A percentile compares a stretch with the other conserved stretches of the same genome.
phyloP scores from a whole-genome alignment of 306 rosid species.

The Medicago arabica region DNA sequence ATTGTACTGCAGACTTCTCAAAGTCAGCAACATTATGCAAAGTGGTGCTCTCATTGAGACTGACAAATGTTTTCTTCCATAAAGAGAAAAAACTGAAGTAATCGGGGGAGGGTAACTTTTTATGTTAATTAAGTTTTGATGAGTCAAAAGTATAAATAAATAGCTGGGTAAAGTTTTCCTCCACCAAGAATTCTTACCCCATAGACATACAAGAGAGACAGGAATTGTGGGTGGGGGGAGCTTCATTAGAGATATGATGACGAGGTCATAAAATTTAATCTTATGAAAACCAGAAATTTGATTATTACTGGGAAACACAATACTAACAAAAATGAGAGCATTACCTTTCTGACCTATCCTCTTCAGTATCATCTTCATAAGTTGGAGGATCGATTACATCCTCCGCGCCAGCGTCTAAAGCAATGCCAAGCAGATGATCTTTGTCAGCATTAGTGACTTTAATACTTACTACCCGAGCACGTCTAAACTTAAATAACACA shows the following conservation, averaged over 20 bases:
- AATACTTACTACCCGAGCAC: slow-evolving; percentile 75
- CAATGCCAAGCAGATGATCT: slow-evolving; percentile 76
- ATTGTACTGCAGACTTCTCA: not conserved
- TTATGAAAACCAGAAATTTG: slow-evolving; percentile 15
- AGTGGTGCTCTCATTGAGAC: not conserved
- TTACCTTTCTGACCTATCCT: slow-evolving; percentile 78
- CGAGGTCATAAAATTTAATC: slow-evolving; percentile 7
- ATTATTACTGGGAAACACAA: slow-evolving; percentile 17
- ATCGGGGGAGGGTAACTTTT: not conserved
- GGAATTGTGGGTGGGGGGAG: slow-evolving; percentile 3
- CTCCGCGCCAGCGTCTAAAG: slow-evolving; percentile 91
- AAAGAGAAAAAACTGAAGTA: not conserved
- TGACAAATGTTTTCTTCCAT: not conserved
- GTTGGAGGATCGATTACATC: slow-evolving; percentile 87
- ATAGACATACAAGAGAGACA: slow-evolving; percentile 28
- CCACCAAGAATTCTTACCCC: slow-evolving; percentile 14
- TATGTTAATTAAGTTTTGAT: slow-evolving; percentile 9
- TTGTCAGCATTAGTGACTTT: slow-evolving; percentile 74
- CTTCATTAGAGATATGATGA: slow-evolving; percentile 26
- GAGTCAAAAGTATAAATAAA: slow-evolving; percentile 35
- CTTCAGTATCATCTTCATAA: slow-evolving; percentile 85
- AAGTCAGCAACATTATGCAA: not conserved
- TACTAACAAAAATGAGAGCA: slow-evolving; percentile 21
- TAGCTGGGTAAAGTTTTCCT: not conserved
- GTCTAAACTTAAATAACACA: slow-evolving; percentile 82